Evolutionary conservation across 2,329 filamentous ascomycete genomes (phyloP), one percentile per base, ranked within the genome.

Genomic region (Paecilomyces variotii): DNA sequence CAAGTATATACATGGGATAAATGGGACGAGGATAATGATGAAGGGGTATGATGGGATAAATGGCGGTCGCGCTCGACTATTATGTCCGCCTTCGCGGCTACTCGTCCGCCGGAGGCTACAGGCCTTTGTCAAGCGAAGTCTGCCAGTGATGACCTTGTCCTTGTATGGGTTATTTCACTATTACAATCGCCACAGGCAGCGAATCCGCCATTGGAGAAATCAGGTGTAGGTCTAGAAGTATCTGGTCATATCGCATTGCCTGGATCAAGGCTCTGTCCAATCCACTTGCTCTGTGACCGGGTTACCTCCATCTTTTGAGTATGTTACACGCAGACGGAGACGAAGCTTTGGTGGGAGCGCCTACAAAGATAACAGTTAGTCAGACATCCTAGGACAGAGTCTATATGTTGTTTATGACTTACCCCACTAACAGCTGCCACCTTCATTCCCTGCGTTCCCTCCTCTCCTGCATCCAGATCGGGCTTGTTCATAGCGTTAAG

Each of bases 251-350:
- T 58, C 34, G 53, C 12, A 32, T 30, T 12, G 49, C 39, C 53
- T 14, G 26, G 34, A 19, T 66, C 61, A 67, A 57, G 91, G 87
- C 76, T 99, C 94, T 30, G 89, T 87, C 94, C 94, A 99, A 78
- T 97, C 95, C 59, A 97, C 91, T 76, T 97, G 92, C 70, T 99
- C 94, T 71, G 88, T 88, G 19, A 95, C 82, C 62, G 87, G 83
- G 56, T 86, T 86, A 26, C 80, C 84, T 59, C 84, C 83, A 59
- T 88, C 85, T 73, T 89, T 88, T 34, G 84, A 79, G 72, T 91
- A 97, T 59, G 84, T 86, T 68, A 99, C 84, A 76, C 91, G 91
- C 69, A 99, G 79, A 70, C 94, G 87, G 67, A 99, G 79, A 62
- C 93, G 86, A 63, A 99, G 76, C 69, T 82, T 84, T 35, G 83